These are phyloP conservation scores for Ogataea hybrid DNA, from an alignment of 1,139 yeast species.

Conservation along the genomic window DNA sequence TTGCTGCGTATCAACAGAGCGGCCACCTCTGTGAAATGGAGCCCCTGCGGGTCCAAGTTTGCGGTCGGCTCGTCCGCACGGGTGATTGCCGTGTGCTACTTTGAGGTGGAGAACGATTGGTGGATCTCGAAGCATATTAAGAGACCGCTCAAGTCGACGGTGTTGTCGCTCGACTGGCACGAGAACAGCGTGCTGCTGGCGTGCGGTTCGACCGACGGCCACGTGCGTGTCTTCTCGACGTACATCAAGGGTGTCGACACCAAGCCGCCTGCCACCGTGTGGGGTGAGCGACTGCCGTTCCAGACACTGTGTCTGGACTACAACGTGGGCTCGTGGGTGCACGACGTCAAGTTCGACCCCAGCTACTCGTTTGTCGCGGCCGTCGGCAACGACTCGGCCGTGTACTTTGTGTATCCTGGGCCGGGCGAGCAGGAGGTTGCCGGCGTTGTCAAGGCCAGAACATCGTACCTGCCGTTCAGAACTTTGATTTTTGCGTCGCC, in stretches of 20 bases:
- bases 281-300: conserved; percentile 97
- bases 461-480: conserved; percentile 82
- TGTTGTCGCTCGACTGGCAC: conserved; percentile 89
- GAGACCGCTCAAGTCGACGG: conserved; percentile 87
- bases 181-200: conserved; percentile 88
- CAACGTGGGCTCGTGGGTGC: conserved; percentile 85
- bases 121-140: conserved; percentile 98
- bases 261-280: conserved; percentile 75
- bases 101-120: conserved; percentile 97
- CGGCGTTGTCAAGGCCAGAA: conserved; percentile 46
- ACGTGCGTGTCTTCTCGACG: conserved; percentile 88
- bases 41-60: conserved; percentile 88
- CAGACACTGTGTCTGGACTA: conserved; percentile 89
- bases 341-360: conserved; percentile 85
- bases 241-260: conserved; percentile 85
- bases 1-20: conserved; percentile 90
- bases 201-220: conserved; percentile 94
- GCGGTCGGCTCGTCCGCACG: conserved; percentile 98
- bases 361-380: conserved; percentile 75
- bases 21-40: conserved; percentile 92
- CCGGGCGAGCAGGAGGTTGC: conserved; percentile 39
- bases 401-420: conserved; percentile 71
- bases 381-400: conserved; percentile 56
- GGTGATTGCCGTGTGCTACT: conserved; percentile 92
- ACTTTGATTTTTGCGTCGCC: conserved; percentile 69